Conservation (phyloP, 208 protist genomes). For the Lotmaria passim region DNA sequence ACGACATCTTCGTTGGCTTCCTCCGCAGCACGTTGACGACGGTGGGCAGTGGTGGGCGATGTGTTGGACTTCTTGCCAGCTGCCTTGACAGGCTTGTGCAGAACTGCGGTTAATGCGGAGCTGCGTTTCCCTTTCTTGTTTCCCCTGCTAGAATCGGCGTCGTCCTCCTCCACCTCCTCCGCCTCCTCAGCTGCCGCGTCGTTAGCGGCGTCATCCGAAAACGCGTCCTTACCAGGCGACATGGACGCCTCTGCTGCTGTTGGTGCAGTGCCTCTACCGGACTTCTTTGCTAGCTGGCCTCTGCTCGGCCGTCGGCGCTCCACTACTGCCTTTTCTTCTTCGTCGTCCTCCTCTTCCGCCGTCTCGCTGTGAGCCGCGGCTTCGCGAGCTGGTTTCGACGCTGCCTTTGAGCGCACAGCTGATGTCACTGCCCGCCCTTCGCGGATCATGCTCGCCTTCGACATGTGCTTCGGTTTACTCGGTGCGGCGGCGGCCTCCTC, state of each 20-base stretch:
- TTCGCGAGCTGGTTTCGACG: background rate
- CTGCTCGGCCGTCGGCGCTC: constrained; percentile 3
- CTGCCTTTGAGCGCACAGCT: constrained; percentile 7
- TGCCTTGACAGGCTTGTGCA: constrained; percentile 3
- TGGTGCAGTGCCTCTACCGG: constrained; percentile 8
- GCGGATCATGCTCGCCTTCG: constrained; percentile 28
- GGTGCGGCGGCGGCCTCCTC: background rate
- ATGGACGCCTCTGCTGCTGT: constrained; percentile 2
- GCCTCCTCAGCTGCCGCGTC: constrained; percentile 19
- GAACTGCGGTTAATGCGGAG: background rate
- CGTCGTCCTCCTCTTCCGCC: constrained; percentile 23
- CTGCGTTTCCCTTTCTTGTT: constrained; percentile 3
- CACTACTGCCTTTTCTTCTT: constrained; percentile 17
- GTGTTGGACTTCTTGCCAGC: constrained; percentile 4
- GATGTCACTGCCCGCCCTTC: constrained; percentile 10
- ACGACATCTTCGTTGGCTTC: constrained; percentile 19
- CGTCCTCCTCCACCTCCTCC: constrained; percentile 32
- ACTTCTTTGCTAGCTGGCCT: constrained; percentile 15
- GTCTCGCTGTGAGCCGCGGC: constrained; percentile 1
- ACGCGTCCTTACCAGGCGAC: background rate
- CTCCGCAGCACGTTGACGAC: constrained; percentile 29
- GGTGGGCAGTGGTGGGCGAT: constrained; percentile 4
- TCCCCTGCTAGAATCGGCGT: constrained; percentile 7
- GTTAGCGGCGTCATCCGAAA: constrained; percentile 11
- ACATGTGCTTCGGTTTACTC: constrained; percentile 14